phyloP scores from a whole-genome alignment of 139 green algal species.

The Chlorella vulgaris region DNA sequence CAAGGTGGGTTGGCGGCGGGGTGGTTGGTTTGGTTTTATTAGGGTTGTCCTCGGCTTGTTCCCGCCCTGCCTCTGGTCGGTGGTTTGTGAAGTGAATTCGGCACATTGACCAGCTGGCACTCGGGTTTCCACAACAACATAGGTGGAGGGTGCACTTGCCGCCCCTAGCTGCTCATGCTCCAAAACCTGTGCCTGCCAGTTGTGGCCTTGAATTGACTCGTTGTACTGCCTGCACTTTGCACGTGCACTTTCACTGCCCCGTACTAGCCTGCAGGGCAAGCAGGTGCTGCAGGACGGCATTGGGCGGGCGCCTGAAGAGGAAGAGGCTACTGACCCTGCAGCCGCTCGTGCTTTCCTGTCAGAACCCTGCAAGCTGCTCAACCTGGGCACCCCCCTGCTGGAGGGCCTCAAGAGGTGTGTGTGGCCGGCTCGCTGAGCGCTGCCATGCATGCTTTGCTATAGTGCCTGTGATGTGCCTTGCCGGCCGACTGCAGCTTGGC shows the following conservation, averaged over 20 bases:
- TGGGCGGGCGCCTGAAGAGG: conserved; percentile 77
- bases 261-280: conserved; percentile 23
- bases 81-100: too few relatives aligned
- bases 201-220: background rate
- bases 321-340: conserved; percentile 65
- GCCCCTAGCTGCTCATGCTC: too few relatives aligned
- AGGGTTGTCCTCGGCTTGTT: background rate
- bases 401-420: conserved; percentile 18
- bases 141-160: too few relatives aligned
- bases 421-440: background rate
- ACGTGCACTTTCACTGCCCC: too few relatives aligned
- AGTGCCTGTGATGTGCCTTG: too few relatives aligned
- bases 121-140: too few relatives aligned
- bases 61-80: too few relatives aligned
- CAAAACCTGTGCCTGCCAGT: too few relatives aligned
- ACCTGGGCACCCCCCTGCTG: conserved; percentile 42
- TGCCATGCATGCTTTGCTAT: too few relatives aligned
- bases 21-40: background rate
- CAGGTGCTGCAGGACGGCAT: conserved; percentile 82
- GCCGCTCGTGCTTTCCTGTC: conserved; percentile 61
- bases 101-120: too few relatives aligned
- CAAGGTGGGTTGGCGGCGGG: conserved; percentile 63
- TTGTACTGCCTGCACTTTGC: background rate
- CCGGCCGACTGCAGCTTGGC: too few relatives aligned
- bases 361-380: conserved; percentile 65